Base-by-base conservation (phyloP, 2,329 filamentous ascomycete genomes). In the Penicillium hordei region DNA sequence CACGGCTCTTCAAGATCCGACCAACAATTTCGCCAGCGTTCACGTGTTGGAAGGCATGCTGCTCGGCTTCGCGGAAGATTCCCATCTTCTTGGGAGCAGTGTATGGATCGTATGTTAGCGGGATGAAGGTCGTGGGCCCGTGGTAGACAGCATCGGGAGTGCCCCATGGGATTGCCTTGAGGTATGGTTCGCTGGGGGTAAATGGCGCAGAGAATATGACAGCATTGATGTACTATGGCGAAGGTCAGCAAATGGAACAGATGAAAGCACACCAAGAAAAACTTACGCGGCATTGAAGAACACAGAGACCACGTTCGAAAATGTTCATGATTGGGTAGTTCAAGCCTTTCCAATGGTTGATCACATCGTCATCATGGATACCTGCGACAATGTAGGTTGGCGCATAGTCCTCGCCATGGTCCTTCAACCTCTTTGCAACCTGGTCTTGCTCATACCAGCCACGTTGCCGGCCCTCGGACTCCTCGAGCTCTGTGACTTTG, bases 241-340 rank as follows among this genome's bases (percentile, higher is more conserved):
- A 29, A 58, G 51, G 50, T 27, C 29, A 57, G 40, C n/a, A 31
- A 29, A 13, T 19, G 12, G 5, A 36, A 17, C 10, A 42, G 19
- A 31, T 21, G 38, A 31, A 15, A 33, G 12, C 15, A 25, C 27
- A 38, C 5, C 25, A 10, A 48, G 31, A 6, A 54, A 23, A 43
- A 74, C 84, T 69, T 81, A 93, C 91, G 75, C 89, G 89, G 81
- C 94, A 99, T 72, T 99, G 94, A 61, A 97, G 80, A 31, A 97
- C 93, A 73, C 94, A 99, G 23, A 99, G 86, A 1, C 93, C 93
- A 42, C 94, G 89, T 80, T 99, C 94, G 69, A 93, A 96, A 57
- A 96, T 93, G 79, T 97, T 99, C 94, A 99, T 99, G 78, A 99
- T 97, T 27, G 94, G 94, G 72, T 97, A 99, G 78, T 99, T 99